Base-by-base conservation (phyloP, 208 protist genomes). In the Trypanosoma platydactyli region DNA sequence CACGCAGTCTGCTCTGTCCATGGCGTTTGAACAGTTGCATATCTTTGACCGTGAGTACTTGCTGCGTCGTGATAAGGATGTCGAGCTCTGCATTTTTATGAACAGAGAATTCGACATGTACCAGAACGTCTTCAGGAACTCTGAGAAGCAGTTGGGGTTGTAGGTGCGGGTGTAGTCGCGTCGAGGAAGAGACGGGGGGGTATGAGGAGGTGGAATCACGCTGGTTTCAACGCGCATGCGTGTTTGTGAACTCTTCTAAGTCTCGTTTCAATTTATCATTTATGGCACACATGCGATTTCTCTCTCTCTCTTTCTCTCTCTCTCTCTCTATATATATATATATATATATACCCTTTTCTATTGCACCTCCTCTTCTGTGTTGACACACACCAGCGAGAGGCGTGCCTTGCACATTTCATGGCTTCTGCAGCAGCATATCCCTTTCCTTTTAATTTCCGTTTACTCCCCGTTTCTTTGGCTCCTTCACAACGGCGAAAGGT, bases 1-100 rank as follows among this genome's bases (percentile, higher is more conserved):
- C 51, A 91, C 86, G 4, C 77, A 89, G 56, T 80, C 83, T 27
- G 85, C 91, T 11, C 64, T 96, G 38, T 38, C 76, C 22, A 77
- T 92, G 68, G 86, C 83, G 12, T 91, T 93, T 80, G 86, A 94
- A 45, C 84, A 93, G 68, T 59, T 94, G 20, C 88, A 93, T 61
- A 52, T 81, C 11, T 90, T 89, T 64, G 86, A 94, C 64, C 78
- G 81, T 53, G 83, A 92, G 71, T 86, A 89, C 58, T 71, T 96
- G 44, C 73, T 92, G 63, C 73, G 80, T 5, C 71, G 76, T 25
- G 72, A 90, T 20, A 91, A 90, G 72, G 69, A 68, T 38, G 73
- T 96, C 16, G 86, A 96, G 71, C 67, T 96, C 13, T 96, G 91
- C 66, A 69, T 96, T 9, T 96, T 96, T 64, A 83, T 91, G 77